phyloP scores from a whole-genome alignment of 2,329 filamentous ascomycete genomes.

The Fusarium proliferatum region DNA sequence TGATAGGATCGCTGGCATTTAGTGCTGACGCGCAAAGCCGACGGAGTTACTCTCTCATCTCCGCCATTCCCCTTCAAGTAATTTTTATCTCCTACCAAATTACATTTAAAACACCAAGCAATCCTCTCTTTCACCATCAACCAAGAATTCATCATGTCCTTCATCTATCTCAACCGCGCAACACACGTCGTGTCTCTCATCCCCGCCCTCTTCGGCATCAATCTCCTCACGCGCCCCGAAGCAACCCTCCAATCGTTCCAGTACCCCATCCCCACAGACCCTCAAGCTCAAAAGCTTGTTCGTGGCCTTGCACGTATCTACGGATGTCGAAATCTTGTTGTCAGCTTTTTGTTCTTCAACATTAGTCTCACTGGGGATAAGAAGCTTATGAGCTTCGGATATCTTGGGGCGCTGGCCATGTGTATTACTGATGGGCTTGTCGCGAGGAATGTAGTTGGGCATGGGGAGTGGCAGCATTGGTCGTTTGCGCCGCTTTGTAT shows the following conservation, averaged over 20 bases:
- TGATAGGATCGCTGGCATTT: neutral
- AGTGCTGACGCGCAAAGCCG: neutral
- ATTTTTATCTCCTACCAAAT: neutral
- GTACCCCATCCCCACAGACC: neutral
- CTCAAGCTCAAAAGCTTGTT: neutral
- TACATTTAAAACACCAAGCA: rapidly evolving
- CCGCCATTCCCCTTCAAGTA: neutral
- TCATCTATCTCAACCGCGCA: neutral
- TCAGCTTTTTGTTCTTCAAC: neutral
- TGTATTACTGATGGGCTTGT: conserved; percentile 10
- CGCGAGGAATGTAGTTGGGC: neutral
- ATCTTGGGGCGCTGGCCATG: neutral
- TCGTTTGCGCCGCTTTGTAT: neutral
- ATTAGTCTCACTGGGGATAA: neutral
- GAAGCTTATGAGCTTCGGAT: neutral
- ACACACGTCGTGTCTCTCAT: neutral
- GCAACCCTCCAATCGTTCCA: neutral
- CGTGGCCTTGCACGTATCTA: neutral
- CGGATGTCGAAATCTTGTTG: conserved; percentile 11
- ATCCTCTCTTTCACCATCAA: rapidly evolving
- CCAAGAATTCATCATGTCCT: neutral
- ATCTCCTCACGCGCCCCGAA: conserved; percentile 11
- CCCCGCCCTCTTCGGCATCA: conserved; percentile 12
- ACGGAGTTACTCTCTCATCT: neutral
- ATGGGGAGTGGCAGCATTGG: conserved; percentile 20